Base-by-base conservation (phyloP, 768 basidiomycete species). In the Obba rivulosa region DNA sequence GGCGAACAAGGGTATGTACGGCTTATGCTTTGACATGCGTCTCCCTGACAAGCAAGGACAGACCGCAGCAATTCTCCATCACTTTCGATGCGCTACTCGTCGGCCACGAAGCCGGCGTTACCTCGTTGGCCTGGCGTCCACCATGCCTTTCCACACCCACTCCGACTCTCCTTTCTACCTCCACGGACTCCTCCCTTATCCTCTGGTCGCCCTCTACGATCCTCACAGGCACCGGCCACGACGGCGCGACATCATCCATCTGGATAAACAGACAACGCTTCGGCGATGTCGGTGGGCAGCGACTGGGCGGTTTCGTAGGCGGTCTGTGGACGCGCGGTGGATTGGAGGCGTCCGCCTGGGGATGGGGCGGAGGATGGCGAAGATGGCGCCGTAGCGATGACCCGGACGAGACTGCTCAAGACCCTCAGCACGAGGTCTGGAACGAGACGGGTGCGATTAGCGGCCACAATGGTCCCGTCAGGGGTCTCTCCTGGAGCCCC, bases 311-410 rank as follows among this genome's bases (percentile, higher is more conserved):
- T 0, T 97, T 99, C 63, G 85, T 94, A 36, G 93, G 93, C 2
- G 92, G 87, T 0, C 56, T 91, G 4, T 99, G 94, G 94, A 79
- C 77, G 1, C 64, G 62, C 23, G 63, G 70, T 16, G 85, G 85
- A 0, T 59, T 64, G 20, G 82, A 89, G 36, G 85, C 80, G 0
- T 59, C 95, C 16, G 88, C 87, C 2, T 89, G 85, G 80, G 94
- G 93, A 0, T 99, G 96, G 96, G 83, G 83, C 42, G 96, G 96
- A 25, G 87, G 91, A 1, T 94, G 91, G 86, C 77, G 95, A 57
- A 76, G 91, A 25, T 99, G 96, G 95, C 67, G 69, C 10, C 78
- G 78, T 51, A 44, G 43, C 28, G 43, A 45, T 5, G 47, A 36
- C 14, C 18, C 20, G 9, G 16, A 37, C 22, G 16, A n/a, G 43